Conservation (phyloP, 2,329 filamentous ascomycete species). For the Aspergillus sp. region DNA sequence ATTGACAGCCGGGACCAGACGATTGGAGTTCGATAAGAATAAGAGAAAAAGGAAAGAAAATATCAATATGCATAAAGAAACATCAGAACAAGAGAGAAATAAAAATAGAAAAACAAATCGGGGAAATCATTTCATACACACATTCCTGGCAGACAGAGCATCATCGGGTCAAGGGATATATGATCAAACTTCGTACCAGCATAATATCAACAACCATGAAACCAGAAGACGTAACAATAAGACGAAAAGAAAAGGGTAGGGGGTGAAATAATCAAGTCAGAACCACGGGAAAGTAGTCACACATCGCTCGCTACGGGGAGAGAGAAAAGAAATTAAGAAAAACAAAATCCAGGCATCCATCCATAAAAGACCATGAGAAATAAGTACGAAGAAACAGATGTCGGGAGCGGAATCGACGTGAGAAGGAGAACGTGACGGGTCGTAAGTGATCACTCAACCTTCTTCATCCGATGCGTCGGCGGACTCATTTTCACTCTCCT, state of each 20-base stretch:
- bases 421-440: neutral
- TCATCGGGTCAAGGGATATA: slow-evolving; percentile 18
- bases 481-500: slow-evolving; percentile 54
- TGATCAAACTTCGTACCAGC: slow-evolving; percentile 24
- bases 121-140: slow-evolving; percentile 28
- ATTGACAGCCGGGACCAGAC: neutral
- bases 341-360: slow-evolving; percentile 29
- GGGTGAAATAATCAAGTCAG: slow-evolving; percentile 22
- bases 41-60: slow-evolving; percentile 5
- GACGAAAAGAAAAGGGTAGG: slow-evolving; percentile 4
- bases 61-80: slow-evolving; percentile 4
- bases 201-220: slow-evolving; percentile 32
- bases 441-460: slow-evolving; percentile 31
- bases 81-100: slow-evolving; percentile 8
- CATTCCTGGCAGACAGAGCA: slow-evolving; percentile 21
- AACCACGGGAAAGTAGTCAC: slow-evolving; percentile 22
- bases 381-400: slow-evolving; percentile 19
- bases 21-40: slow-evolving; percentile 2
- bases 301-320: slow-evolving; percentile 35
- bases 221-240: slow-evolving; percentile 15
- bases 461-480: slow-evolving; percentile 51
- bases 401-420: slow-evolving; percentile 1
- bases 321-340: slow-evolving; percentile 14
- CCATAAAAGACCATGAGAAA: slow-evolving; percentile 29
- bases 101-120: slow-evolving; percentile 6